phyloP scores from a whole-genome alignment of 192 early-diverging fungal species.

The Coemansia sp. region DNA sequence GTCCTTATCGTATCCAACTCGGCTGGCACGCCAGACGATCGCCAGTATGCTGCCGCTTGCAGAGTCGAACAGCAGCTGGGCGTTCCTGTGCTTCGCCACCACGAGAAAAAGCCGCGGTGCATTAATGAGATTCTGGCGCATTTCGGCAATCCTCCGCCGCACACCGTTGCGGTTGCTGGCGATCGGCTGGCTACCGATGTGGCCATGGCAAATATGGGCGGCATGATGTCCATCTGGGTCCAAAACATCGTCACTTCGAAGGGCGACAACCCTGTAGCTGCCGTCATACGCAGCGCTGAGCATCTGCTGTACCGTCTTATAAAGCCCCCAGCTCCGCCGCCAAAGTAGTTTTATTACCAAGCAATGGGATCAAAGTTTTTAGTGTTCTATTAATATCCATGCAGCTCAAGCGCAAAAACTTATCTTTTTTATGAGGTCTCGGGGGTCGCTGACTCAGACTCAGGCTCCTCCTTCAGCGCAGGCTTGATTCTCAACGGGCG shows the following conservation, averaged over 20 bases:
- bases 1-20: slow-evolving; percentile 89
- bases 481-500: slow-evolving; percentile 46
- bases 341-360: no score
- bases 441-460: neutral
- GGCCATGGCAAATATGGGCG: slow-evolving; percentile 74
- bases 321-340: neutral
- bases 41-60: slow-evolving; percentile 45
- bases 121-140: slow-evolving; percentile 56
- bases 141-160: slow-evolving; percentile 19
- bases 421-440: neutral
- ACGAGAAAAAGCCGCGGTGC: slow-evolving; percentile 71
- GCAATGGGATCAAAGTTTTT: no score
- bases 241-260: slow-evolving; percentile 64
- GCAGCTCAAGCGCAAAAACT: no score
- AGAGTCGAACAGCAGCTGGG: slow-evolving; percentile 37
- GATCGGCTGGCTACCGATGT: slow-evolving; percentile 87
- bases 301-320: slow-evolving; percentile 16
- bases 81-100: slow-evolving; percentile 61
- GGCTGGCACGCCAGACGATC: slow-evolving; percentile 79
- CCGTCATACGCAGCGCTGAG: slow-evolving; percentile 22
- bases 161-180: slow-evolving; percentile 73
- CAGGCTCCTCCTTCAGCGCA: slow-evolving; percentile 37
- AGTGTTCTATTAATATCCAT: no score
- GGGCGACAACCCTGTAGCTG: slow-evolving; percentile 77
- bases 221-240: slow-evolving; percentile 70